Evolutionary conservation across 163 green algal species (phyloP).

Genomic region (Volvox carteri): DNA sequence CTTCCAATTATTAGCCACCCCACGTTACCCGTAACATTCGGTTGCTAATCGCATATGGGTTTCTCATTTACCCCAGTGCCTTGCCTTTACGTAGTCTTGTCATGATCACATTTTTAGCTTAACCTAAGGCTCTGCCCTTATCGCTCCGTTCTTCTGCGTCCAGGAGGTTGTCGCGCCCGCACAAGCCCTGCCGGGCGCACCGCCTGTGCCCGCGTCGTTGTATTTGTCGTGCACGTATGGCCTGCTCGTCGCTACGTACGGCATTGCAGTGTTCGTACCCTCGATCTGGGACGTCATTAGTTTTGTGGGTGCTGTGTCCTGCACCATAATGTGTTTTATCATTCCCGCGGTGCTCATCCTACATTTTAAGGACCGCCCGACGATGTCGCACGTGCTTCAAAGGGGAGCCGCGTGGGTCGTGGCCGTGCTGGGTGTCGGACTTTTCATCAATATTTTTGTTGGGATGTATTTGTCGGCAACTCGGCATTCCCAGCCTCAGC

Average conservation of each 20-base stretch:
- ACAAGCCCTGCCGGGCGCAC: neutral
- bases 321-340: slow-evolving; percentile 52
- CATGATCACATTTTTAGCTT: too few species aligned
- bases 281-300: slow-evolving; percentile 55
- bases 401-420: neutral
- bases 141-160: neutral
- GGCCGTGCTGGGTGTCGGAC: neutral
- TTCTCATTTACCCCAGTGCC: too few species aligned
- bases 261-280: slow-evolving; percentile 42
- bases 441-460: slow-evolving; percentile 41
- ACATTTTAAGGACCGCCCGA: neutral
- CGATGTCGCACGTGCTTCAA: neutral
- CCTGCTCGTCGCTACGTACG: slow-evolving; percentile 36
- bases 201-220: neutral
- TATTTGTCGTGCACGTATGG: slow-evolving; percentile 25
- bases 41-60: too few species aligned
- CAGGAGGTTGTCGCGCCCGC: slow-evolving; percentile 33
- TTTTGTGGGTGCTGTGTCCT: slow-evolving; percentile 45
- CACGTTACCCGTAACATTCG: too few species aligned
- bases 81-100: too few species aligned
- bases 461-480: neutral
- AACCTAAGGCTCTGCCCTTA: too few species aligned
- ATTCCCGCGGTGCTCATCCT: slow-evolving; percentile 29
- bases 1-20: too few species aligned
- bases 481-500: neutral